Evolutionary conservation across 208 protist genomes (phyloP), one percentile per base, ranked within the genome.

Genomic region (Trypanosoma vivax): DNA sequence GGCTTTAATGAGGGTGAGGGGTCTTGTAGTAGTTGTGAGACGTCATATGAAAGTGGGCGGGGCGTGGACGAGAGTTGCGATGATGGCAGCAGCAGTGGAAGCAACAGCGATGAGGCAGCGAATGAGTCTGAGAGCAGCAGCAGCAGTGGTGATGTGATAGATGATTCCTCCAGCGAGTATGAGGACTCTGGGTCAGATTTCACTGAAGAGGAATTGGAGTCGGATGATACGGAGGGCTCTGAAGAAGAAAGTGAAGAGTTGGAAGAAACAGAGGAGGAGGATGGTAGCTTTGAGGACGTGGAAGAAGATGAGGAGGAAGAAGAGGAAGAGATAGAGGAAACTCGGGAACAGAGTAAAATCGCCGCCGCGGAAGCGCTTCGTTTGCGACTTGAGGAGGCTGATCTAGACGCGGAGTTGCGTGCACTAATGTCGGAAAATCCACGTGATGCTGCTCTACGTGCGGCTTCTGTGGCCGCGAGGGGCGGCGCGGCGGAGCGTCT

Each of bases 321-420:
- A 1, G 55, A 47, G 3, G 46, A 62, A 16, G 35, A 62, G 10
- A 25, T 48, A 27, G 34, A 34, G 10, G 24, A 63, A 30, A 16
- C 7, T 21, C 13, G 19, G 13, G 57, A 49, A 18, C 31, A 54
- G 18, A 10, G 25, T n/a, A 39, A 37, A 2, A 52, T 57, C 29
- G 49, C 58, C 27, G 58, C 49, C 5, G 40, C 49, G 5, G 58
- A 55, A 33, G 40, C 38, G 7, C 40, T 64, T 23, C 58, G 58
- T 16, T 5, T 47, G 37, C 25, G 27, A 18, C 38, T 57, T 14
- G 58, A 64, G 21, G 41, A 50, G 9, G 58, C 47, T 14, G 31
- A 64, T 11, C 49, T 64, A 25, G 58, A 64, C 49, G 58, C 48
- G 7, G 23, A 64, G 30, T 29, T 64, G 11, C 29, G 40, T 24